Evolutionary conservation across 2,329 filamentous ascomycete genomes (phyloP), one percentile per base, ranked within the genome.

Genomic region (Ustilaginoidea virens): DNA sequence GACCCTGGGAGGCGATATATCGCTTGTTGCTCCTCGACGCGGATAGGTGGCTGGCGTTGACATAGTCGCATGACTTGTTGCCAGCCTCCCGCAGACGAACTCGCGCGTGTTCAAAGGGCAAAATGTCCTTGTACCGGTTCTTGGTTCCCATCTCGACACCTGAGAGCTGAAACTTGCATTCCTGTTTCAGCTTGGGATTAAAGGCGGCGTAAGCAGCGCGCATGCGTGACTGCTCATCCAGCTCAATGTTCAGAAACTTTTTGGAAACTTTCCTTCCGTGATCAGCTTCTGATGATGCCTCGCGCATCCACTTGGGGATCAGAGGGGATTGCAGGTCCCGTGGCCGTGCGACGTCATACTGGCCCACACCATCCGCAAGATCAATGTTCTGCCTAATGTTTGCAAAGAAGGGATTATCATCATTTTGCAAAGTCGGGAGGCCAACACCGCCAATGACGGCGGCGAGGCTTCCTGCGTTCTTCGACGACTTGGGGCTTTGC

Each of bases 381-480:
- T 96, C 90, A 71, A 92, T 87, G 38, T 96, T 93, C 50, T 96
- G 90, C 24, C 90, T 74, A 42, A 98, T 96, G 39, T 94, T 96
- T 36, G 75, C 74, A 51, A 96, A 96, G 58, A 98, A 96, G 0
- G 87, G 86, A 42, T 92, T 92, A 0, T 74, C 66, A 1, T 72
- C 69, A 34, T 73, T 74, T 38, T 72, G 66, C 1, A 70, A 65
- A 22, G 60, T 59, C 1, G 90, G 90, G 49, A 96, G 73, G 34
- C 73, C 69, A 37, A 92, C 92, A 5, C 87, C 87, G 33, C 87
- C 90, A 33, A 85, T 80, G n/a, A 93, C 79, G 1, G 81, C 80
- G 1, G 53, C 53, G 22, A 83, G 49, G 8, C 52, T 57, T 5
- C 49, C 53, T 16, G 54, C 52, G 11, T 45, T 48, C 7, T 58